Evolutionary conservation across 2,329 filamentous ascomycete species (phyloP).

Genomic region (Chaetomium globosum): DNA sequence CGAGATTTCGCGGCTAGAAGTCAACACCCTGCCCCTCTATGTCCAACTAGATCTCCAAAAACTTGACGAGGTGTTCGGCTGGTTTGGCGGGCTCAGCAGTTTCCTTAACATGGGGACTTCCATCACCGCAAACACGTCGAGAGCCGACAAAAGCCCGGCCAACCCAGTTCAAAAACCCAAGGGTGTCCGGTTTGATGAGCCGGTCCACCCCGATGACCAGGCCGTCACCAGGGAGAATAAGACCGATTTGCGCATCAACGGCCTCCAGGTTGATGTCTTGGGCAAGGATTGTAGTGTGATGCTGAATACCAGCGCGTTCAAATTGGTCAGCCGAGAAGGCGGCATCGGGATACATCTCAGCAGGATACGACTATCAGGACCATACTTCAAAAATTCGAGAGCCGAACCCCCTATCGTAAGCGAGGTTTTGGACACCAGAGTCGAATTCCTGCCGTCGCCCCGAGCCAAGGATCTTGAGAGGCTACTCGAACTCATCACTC

Average conservation of each 20-base stretch:
- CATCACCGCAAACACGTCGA: slow-evolving; percentile 71
- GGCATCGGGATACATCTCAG: slow-evolving; percentile 74
- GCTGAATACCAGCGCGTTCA: slow-evolving; percentile 78
- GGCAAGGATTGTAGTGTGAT: slow-evolving; percentile 75
- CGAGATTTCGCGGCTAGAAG: slow-evolving; percentile 56
- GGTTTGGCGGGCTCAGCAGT: slow-evolving; percentile 89
- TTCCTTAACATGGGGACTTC: slow-evolving; percentile 87
- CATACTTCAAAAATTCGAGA: slow-evolving; percentile 58
- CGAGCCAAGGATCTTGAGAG: slow-evolving; percentile 79
- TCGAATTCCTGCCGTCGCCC: slow-evolving; percentile 74
- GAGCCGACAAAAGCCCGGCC: slow-evolving; percentile 44
- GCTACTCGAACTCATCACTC: slow-evolving; percentile 82
- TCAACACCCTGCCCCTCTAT: slow-evolving; percentile 76
- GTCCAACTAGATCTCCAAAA: slow-evolving; percentile 76
- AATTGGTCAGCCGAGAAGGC: slow-evolving; percentile 73
- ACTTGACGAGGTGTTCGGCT: slow-evolving; percentile 82
- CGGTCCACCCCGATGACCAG: slow-evolving; percentile 53
- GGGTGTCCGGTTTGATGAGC: slow-evolving; percentile 62
- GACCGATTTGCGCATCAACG: slow-evolving; percentile 74
- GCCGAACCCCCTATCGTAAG: slow-evolving; percentile 64
- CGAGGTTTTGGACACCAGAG: slow-evolving; percentile 65
- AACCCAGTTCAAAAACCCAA: slow-evolving; percentile 50
- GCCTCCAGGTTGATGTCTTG: slow-evolving; percentile 72
- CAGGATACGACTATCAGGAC: slow-evolving; percentile 73
- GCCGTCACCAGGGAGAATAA: slow-evolving; percentile 61